These are phyloP conservation scores for Zhuliangozyma blackwelliae DNA, from an alignment of 1,139 yeast genomes.

Conservation along the genomic window DNA sequence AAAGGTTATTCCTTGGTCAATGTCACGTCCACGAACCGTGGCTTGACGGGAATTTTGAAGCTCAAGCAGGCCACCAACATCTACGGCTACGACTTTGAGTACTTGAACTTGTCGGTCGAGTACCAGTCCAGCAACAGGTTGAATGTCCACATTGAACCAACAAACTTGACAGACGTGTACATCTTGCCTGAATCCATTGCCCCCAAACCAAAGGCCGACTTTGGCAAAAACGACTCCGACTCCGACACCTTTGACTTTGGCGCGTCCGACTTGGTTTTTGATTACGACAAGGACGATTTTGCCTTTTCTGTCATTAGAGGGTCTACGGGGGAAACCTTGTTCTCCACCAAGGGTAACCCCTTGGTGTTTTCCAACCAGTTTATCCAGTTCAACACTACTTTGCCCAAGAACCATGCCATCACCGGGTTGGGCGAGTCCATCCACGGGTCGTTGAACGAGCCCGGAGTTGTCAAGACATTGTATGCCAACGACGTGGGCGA, in stretches of 20 bases:
- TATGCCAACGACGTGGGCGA: slow-evolving; percentile 20
- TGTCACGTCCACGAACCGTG: slow-evolving; percentile 13
- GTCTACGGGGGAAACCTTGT: slow-evolving; percentile 20
- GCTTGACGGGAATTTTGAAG: slow-evolving; percentile 19
- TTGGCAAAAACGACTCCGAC: slow-evolving; percentile 1
- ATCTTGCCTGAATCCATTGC: slow-evolving; percentile 21
- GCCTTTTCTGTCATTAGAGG: slow-evolving; percentile 22
- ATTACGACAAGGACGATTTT: slow-evolving; percentile 16
- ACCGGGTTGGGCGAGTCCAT: slow-evolving; percentile 30
- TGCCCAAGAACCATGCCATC: slow-evolving; percentile 22
- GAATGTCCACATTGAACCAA: slow-evolving; percentile 23
- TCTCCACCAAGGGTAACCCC: slow-evolving; percentile 18
- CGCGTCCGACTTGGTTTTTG: slow-evolving; percentile 18
- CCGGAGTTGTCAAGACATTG: slow-evolving; percentile 24
- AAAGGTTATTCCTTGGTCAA: slow-evolving; percentile 20
- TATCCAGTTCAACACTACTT: slow-evolving; percentile 23
- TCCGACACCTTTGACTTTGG: slow-evolving; percentile 8
- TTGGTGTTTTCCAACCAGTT: slow-evolving; percentile 30
- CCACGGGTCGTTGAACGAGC: slow-evolving; percentile 22
- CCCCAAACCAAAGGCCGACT: slow-evolving; percentile 15
- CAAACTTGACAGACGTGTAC: slow-evolving; percentile 20
- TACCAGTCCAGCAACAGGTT: slow-evolving; percentile 22
- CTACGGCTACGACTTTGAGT: slow-evolving; percentile 26
- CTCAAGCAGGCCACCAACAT: slow-evolving; percentile 22
- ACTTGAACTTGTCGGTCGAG: slow-evolving; percentile 22